Conservation (phyloP, 345 rosid genomes). For the Ceriops tagal region DNA sequence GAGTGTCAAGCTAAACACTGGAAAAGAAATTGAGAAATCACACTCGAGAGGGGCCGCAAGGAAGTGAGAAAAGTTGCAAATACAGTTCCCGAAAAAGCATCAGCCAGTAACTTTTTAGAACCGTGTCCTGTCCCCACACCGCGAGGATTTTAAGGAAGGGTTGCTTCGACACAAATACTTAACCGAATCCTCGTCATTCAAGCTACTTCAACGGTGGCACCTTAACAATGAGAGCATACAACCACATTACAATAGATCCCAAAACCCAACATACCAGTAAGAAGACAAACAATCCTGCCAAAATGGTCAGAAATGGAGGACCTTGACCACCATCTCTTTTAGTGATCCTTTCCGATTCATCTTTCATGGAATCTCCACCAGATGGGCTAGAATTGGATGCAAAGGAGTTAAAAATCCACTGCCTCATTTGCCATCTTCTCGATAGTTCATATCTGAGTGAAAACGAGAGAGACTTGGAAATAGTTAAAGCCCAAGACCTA, state of each 20-base stretch:
- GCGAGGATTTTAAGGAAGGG: too few species aligned
- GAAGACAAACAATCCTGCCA: conserved; percentile 27
- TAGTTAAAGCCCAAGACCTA: too few species aligned
- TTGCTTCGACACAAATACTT: too few species aligned
- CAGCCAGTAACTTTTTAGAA: background rate
- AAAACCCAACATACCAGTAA: conserved; percentile 21
- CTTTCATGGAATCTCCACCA: conserved; percentile 9
- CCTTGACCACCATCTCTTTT: conserved; percentile 13
- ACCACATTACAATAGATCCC: conserved; percentile 24
- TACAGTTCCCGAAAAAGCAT: background rate
- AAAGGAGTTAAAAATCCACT: background rate
- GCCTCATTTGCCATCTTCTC: background rate
- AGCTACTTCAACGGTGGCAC: conserved; percentile 3
- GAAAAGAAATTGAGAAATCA: too few species aligned
- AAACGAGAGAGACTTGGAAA: background rate
- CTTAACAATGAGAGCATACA: conserved; percentile 17
- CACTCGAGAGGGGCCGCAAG: too few species aligned
- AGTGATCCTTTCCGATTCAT: conserved; percentile 4
- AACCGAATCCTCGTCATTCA: background rate
- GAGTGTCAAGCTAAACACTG: too few species aligned
- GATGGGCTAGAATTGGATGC: conserved; percentile 26
- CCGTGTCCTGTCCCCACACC: too few species aligned
- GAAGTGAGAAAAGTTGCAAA: background rate
- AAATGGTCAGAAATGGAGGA: conserved; percentile 34
- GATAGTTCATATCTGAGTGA: conserved; percentile 9